Base-by-base conservation (phyloP, 2,329 filamentous ascomycete genomes). In the Botrytis pseudocinerea region DNA sequence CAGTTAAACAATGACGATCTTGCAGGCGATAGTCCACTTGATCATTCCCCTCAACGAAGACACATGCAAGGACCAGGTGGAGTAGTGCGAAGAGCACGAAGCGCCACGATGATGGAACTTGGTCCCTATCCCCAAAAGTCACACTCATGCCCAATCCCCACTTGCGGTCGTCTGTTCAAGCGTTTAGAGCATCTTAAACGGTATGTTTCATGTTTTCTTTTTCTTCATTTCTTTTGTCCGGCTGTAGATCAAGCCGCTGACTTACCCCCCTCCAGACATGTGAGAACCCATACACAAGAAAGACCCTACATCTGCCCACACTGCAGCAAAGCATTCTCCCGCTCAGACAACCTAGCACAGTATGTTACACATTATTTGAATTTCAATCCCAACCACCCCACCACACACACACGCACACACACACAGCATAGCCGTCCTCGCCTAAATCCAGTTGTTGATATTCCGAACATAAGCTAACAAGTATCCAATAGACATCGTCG, bases 341-440 rank as follows among this genome's bases (percentile, higher is more conserved):
- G 96, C 85, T 98, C 95, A 81, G 96, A 99, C 86, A 99, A 99
- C 83, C 92, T 99, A 84, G 96, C 96, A 83, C 96, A 99, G 93
- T 97, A 94, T 85, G 89, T 81, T 79, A 54, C 46, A 62, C 61
- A 74, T 73, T 73, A 62, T 72, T 74, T 76, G 75, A 57, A 51
- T 61, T 69, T 35, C 25, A 51, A 57, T 40, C 48, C 35, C 22
- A 54, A 10, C 28, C 38, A 66, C 38, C 38, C 7, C 75, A 78
- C 77, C 48, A 51, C 42, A 40, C 25, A 74, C 48, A 16, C 25
- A 74, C 71, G 75, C 42, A 42, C 25, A 74, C 51, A 16, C 51
- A 74, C 71, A 75, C 70, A 76, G 74, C 75, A 73, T 63, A 71
- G 32, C 66, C 57, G 88, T 81, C 86, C 82, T 71, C 60, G 65